A percentile compares a stretch with the other conserved stretches of the same genome.
Conservation (phyloP, 345 rosid genomes). For the Anastatica hierochuntica region DNA sequence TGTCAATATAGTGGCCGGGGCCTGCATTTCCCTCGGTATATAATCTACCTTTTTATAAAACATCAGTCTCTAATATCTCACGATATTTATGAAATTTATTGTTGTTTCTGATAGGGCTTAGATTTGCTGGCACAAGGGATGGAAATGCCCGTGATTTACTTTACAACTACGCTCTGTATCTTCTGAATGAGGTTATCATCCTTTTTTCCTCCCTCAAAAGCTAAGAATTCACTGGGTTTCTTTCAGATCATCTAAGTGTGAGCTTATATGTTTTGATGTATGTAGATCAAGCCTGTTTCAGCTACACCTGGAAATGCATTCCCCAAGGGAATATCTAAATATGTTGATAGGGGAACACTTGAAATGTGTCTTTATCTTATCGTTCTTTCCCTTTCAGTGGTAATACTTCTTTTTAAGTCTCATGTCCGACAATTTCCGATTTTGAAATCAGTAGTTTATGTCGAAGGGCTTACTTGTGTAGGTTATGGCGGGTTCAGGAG, state of each 20-base stretch:
- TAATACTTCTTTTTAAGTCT: no score
- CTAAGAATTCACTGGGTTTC: not conserved
- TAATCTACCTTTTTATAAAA: not conserved
- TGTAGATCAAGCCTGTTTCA: conserved; percentile 80
- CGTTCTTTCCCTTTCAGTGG: conserved; percentile 86
- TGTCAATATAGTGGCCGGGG: conserved; percentile 83
- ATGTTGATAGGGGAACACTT: conserved; percentile 84
- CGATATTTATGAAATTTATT: conserved; percentile 8
- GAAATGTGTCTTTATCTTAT: conserved; percentile 87
- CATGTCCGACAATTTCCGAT: not conserved
- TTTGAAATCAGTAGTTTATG: conserved; percentile 9
- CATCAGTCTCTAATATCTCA: conserved; percentile 9
- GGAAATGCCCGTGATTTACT: conserved; percentile 82
- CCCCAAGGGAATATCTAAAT: conserved; percentile 70
- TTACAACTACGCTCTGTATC: conserved; percentile 62
- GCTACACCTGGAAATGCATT: conserved; percentile 37
- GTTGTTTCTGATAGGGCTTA: conserved; percentile 54
- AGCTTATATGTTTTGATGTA: conserved; percentile 15
- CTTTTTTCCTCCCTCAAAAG: not conserved
- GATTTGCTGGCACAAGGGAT: conserved; percentile 88
- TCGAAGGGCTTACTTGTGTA: conserved; percentile 26
- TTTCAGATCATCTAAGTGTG: conserved; percentile 4
- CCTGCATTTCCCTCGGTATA: conserved; percentile 88
- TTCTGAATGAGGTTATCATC: conserved; percentile 74
- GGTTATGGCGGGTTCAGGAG: conserved; percentile 99